Conservation (phyloP, 306 rosid genomes). For the Quercus ilex region DNA sequence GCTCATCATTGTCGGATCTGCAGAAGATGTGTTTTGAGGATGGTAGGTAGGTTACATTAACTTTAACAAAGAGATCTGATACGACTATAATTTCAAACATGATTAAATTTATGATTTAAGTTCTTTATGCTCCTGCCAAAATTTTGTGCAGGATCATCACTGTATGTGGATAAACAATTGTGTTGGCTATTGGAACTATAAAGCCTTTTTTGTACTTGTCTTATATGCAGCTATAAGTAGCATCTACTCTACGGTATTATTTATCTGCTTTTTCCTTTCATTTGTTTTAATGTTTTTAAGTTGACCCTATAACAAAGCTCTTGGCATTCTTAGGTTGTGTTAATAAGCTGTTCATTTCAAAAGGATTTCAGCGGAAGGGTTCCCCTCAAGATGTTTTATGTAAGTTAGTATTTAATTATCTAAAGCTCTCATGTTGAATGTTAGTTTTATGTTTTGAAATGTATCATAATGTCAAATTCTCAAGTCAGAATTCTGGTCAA, state of each 20-base stretch:
- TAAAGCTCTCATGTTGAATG: neutral
- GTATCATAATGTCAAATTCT: neutral
- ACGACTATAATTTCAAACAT: constrained; percentile 5
- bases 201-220: constrained; percentile 62
- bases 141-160: constrained; percentile 84
- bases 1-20: constrained; percentile 95
- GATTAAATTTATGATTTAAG: neutral
- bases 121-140: constrained; percentile 10
- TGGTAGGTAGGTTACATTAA: constrained; percentile 58
- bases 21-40: constrained; percentile 83
- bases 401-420: constrained; percentile 36
- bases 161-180: constrained; percentile 90
- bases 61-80: neutral
- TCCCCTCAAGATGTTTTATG: constrained; percentile 54
- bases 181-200: constrained; percentile 88
- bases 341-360: constrained; percentile 49
- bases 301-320: constrained; percentile 15
- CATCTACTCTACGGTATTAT: constrained; percentile 63
- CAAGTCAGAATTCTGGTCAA: neutral
- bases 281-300: constrained; percentile 4
- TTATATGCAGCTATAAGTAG: constrained; percentile 53
- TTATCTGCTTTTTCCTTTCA: constrained; percentile 2
- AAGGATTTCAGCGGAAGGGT: constrained; percentile 44
- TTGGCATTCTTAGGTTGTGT: constrained; percentile 38
- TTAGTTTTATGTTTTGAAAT: neutral